phyloP scores from a whole-genome alignment of 2,329 filamentous ascomycete species.

The Xylariomycetidae sp. region DNA sequence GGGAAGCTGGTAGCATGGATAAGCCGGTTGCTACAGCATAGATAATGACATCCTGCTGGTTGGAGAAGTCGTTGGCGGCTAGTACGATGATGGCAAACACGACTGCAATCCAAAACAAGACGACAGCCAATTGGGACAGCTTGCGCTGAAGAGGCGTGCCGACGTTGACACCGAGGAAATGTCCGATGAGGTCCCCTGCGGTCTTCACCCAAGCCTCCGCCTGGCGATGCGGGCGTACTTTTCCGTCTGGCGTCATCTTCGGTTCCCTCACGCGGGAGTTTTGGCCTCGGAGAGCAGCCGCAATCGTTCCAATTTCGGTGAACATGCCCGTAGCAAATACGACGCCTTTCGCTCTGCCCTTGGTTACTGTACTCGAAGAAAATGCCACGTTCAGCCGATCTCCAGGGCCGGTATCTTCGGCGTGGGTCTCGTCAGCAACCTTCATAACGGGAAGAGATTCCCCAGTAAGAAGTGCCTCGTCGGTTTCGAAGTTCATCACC shows the following conservation, averaged over 20 bases:
- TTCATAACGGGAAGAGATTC: conserved; percentile 58
- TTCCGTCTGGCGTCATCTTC: conserved; percentile 47
- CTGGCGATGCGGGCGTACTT: conserved; percentile 49
- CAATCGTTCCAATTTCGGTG: conserved; percentile 63
- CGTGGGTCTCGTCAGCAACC: conserved; percentile 43
- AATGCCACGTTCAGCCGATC: conserved; percentile 61
- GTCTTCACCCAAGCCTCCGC: conserved; percentile 43
- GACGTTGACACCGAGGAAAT: conserved; percentile 63
- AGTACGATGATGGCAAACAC: conserved; percentile 66
- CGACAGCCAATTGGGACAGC: conserved; percentile 62
- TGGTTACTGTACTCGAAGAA: conserved; percentile 58
- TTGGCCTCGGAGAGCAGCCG: conserved; percentile 53
- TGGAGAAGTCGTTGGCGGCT: conserved; percentile 55
- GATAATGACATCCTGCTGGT: conserved; percentile 56
- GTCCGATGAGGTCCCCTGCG: conserved; percentile 51
- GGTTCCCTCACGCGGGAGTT: conserved; percentile 47
- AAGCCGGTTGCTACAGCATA: conserved; percentile 55
- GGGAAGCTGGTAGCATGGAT: conserved; percentile 57
- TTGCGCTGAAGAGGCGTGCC: conserved; percentile 68
- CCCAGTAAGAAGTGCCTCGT: conserved; percentile 60
- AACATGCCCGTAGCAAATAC: conserved; percentile 57
- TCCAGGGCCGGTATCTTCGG: conserved; percentile 49
- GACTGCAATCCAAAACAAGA: conserved; percentile 63
- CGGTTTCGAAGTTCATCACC: conserved; percentile 52
- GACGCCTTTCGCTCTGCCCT: conserved; percentile 56